phyloP scores from a whole-genome alignment of 345 rosid genomes.

The Conringia planisiliqua region DNA sequence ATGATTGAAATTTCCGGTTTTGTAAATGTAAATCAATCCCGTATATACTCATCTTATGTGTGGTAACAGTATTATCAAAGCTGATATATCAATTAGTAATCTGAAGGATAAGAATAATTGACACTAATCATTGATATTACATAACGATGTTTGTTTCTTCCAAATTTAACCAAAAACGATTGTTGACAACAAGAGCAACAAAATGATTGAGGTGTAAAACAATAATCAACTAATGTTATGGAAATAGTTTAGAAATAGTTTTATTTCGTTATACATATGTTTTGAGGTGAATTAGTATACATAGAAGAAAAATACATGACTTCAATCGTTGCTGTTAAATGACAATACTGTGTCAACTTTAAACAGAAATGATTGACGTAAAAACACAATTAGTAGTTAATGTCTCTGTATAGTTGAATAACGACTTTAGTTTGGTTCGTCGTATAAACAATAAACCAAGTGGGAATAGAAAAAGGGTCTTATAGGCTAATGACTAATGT shows the following conservation, averaged over 20 bases:
- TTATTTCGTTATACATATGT: no score
- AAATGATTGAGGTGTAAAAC: background rate
- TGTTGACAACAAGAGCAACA: background rate
- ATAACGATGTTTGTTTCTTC: background rate
- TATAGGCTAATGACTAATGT: background rate
- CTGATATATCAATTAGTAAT: background rate
- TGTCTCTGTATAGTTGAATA: background rate
- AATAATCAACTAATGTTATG: background rate
- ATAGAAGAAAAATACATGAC: background rate
- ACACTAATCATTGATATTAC: background rate
- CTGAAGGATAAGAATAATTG: background rate
- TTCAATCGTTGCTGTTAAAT: background rate
- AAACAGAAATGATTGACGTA: background rate
- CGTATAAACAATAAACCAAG: constrained; percentile 3
- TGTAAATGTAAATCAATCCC: background rate
- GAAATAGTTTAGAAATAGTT: background rate
- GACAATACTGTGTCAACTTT: background rate
- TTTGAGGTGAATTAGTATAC: no score
- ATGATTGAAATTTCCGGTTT: background rate
- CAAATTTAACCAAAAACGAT: background rate
- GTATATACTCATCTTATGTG: background rate
- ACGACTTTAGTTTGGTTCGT: background rate
- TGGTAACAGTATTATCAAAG: background rate
- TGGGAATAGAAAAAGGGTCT: background rate
- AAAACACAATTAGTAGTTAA: background rate